Evolutionary conservation across 2,329 filamentous ascomycete genomes (phyloP).

Genomic region (Stagonosporopsis chrysanthemi): DNA sequence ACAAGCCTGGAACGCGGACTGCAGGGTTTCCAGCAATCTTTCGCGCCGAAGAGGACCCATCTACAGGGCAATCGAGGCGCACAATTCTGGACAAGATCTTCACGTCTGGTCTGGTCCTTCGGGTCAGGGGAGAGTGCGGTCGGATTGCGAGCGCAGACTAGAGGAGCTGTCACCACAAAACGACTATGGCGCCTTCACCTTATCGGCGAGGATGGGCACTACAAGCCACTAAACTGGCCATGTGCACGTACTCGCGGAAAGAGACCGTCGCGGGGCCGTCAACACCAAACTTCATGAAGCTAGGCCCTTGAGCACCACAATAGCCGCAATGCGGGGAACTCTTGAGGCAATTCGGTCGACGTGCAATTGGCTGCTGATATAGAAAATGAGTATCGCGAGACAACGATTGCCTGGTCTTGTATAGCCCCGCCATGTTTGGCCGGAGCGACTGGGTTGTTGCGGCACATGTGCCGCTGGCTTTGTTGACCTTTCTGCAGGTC

Average conservation of each 20-base stretch:
- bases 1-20: conserved; percentile 7
- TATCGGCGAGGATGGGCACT: conserved; percentile 7
- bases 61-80: conserved; percentile 13
- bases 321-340: conserved; percentile 18
- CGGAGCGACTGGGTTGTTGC: conserved; percentile 3
- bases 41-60: conserved; percentile 11
- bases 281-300: conserved; percentile 11
- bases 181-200: background rate
- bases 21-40: background rate
- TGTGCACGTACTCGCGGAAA: conserved; percentile 17
- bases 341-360: background rate
- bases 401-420: background rate
- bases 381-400: background rate
- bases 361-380: conserved; percentile 1
- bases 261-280: conserved; percentile 17
- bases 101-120: background rate
- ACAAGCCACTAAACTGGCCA: conserved; percentile 8
- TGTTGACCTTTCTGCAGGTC: conserved; percentile 10
- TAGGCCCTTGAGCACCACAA: conserved; percentile 8
- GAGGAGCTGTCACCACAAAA: background rate
- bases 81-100: conserved; percentile 4
- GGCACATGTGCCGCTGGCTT: conserved; percentile 10
- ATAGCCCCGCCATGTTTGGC: conserved; percentile 6
- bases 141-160: background rate
- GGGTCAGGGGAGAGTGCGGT: conserved; percentile 4